phyloP scores from a whole-genome alignment of 2,329 filamentous ascomycete species.

The Cladophialophora bantiana region DNA sequence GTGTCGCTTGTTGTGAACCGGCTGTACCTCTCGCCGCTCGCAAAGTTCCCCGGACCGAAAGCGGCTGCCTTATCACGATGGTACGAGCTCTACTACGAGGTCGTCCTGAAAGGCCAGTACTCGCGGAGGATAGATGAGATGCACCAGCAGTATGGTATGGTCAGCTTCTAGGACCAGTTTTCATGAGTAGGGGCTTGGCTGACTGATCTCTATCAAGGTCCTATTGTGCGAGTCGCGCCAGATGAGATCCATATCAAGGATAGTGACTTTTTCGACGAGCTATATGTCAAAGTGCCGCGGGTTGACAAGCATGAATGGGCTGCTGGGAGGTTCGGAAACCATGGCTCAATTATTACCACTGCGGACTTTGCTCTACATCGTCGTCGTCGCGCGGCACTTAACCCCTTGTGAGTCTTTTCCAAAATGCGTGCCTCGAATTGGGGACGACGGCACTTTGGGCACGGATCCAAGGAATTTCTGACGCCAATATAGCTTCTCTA shows the following conservation, averaged over 20 bases:
- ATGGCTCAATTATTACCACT: constrained; percentile 42
- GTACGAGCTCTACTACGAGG: constrained; percentile 45
- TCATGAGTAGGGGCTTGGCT: not conserved
- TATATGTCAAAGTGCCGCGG: constrained; percentile 40
- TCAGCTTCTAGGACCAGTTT: not conserved
- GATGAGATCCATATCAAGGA: constrained; percentile 33
- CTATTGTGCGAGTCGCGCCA: constrained; percentile 32
- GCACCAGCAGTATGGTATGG: constrained; percentile 42
- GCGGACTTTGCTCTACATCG: constrained; percentile 46
- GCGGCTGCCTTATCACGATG: constrained; percentile 39
- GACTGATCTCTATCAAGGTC: constrained; percentile 43
- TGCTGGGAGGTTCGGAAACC: constrained; percentile 18
- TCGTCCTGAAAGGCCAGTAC: constrained; percentile 39
- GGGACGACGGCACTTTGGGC: not conserved
- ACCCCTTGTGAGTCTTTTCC: constrained; percentile 40
- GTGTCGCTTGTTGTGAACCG: constrained; percentile 21
- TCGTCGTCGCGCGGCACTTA: constrained; percentile 49
- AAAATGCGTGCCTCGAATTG: not conserved
- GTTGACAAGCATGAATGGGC: constrained; percentile 23
- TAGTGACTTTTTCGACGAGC: constrained; percentile 24
- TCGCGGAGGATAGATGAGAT: constrained; percentile 41
- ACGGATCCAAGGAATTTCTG: not conserved
- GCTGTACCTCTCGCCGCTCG: constrained; percentile 34
- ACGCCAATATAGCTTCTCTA: constrained; percentile 48
- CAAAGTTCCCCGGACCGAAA: constrained; percentile 38